Base-by-base conservation (phyloP, 441 rosid genomes). In the Monsonia emarginata region DNA sequence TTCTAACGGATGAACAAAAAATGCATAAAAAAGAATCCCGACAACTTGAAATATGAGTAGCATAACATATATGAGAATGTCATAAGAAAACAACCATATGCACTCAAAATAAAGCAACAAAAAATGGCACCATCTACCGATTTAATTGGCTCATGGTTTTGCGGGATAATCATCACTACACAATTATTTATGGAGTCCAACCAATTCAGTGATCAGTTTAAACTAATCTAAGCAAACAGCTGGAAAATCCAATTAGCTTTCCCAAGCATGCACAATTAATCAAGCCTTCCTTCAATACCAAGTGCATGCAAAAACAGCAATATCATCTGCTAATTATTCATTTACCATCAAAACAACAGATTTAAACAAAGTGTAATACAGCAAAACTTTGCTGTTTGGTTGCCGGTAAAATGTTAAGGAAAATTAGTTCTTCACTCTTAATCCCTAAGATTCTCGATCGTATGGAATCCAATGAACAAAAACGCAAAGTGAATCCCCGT, bases 201-300 rank as follows among this genome's bases (percentile, higher is more conserved):
- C 57, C 57, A 50, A 19, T 22, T 21, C 59, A 52, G 27, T 52
- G 14, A 52, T 22, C 26, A 52, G 27, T 52, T 52, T 52, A 8
- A 34, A 7, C 40, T 34, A 34, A 8, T 52, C 59, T 21, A 10
- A 21, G 14, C 59, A 52, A 52, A 52, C 14, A 52, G 28, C 59
- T 52, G 59, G 22, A 52, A 8, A 52, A 52, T 52, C 57, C 27
- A 52, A 21, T 2, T 52, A 52, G 21, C 11, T 9, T 10, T 44
- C 18, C 26, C 59, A 22, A 52, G 22, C 26, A 21, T 21, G 5
- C 4, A 21, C 28, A 52, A 52, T 52, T 27, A 24, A 52, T 2
- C 27, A 52, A 52, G 11, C 59, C 21, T 52, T 50, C 57, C 57
- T 50, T 50, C 57, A 50, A 50, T 50, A 4, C 25, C 57, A 50